A percentile compares a stretch with the other conserved stretches of the same genome.
phyloP scores from a whole-genome alignment of 768 basidiomycete species.

The Lepiota subincarnata region DNA sequence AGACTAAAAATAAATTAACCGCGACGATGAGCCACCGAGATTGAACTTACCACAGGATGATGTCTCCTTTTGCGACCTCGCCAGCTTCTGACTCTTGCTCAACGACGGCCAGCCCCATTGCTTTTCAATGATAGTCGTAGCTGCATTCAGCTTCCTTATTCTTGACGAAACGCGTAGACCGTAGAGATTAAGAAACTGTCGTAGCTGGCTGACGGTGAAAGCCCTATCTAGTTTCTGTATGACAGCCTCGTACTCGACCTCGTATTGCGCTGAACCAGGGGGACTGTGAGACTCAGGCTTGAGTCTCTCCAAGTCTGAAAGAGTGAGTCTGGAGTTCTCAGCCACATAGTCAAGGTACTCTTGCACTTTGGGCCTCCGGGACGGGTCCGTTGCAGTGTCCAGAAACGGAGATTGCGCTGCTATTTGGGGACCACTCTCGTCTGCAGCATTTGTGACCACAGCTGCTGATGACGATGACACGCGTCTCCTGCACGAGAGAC shows the following conservation, averaged over 20 bases:
- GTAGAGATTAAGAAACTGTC: slow-evolving; percentile 47
- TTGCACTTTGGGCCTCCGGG: slow-evolving; percentile 46
- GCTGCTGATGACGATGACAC: neutral
- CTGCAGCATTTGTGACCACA: neutral
- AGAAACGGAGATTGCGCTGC: neutral
- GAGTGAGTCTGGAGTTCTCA: slow-evolving; percentile 42
- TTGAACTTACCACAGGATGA: slow-evolving; percentile 39
- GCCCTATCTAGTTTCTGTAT: slow-evolving; percentile 51
- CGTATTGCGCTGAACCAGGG: slow-evolving; percentile 35
- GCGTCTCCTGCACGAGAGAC: neutral
- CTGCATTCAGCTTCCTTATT: slow-evolving; percentile 34
- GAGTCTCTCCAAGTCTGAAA: slow-evolving; percentile 60
- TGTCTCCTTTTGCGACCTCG: slow-evolving; percentile 47
- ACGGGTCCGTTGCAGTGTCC: slow-evolving; percentile 20
- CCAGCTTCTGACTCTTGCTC: slow-evolving; percentile 44
- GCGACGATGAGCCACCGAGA: slow-evolving; percentile 6
- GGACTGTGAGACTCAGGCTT: slow-evolving; percentile 33
- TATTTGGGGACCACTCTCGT: neutral
- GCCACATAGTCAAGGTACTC: slow-evolving; percentile 53
- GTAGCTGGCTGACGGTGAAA: slow-evolving; percentile 62
- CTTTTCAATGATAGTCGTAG: slow-evolving; percentile 54
- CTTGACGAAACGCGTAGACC: slow-evolving; percentile 29
- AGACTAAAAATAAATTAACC: slow-evolving; percentile 33
- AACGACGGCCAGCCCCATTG: slow-evolving; percentile 70
- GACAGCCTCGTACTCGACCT: slow-evolving; percentile 48